Evolutionary conservation across 306 rosid species (phyloP), one percentile per base, ranked within the genome.

Genomic region (Acacia confusa): DNA sequence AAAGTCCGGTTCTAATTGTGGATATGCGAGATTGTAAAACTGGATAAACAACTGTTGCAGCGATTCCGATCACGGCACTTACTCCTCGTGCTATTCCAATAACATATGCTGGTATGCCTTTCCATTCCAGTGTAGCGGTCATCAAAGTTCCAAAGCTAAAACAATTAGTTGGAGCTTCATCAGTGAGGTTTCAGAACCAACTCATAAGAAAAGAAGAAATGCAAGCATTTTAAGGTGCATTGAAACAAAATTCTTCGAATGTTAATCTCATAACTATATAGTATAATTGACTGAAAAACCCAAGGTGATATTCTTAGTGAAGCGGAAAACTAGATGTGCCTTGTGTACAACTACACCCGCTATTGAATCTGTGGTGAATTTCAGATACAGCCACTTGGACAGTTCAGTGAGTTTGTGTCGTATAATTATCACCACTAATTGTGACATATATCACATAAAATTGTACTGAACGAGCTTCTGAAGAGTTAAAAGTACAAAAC

Each of bases 121-220:
- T 82, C 99, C 97, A 93, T 86, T 95, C 90, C 75, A 95, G 84
- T 66, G 90, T 74, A 9, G 99, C 99, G 69, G 97, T 92, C 99
- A 95, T 95, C 85, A 95, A 82, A 58, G 97, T 91, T 78, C 97
- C 97, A 84, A 92, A 95, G 87, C 97, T 95, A 89, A 43, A 71
- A 52, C 76, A 80, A 81, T 14, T 41, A 55, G 73, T 27, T 72
- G 61, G 50, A 73, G 58, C 48, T 83, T 83, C 45, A 75, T 73
- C 58, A 78, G 78, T 70, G 45, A 73, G 20, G 69, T 30, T 28
- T 63, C n/a, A 6, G n/a, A 25, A 1, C 38, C 34, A 14, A 27
- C 20, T 82, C 16, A 63, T 68, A 78, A 25, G 25, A 81, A 47
- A 47, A 36, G 15, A 68, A 45, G 7, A 76, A 64, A 74, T 68